These are phyloP conservation scores for Candida stauntonica DNA, from an alignment of 805 yeast genomes.

Conservation along the genomic window DNA sequence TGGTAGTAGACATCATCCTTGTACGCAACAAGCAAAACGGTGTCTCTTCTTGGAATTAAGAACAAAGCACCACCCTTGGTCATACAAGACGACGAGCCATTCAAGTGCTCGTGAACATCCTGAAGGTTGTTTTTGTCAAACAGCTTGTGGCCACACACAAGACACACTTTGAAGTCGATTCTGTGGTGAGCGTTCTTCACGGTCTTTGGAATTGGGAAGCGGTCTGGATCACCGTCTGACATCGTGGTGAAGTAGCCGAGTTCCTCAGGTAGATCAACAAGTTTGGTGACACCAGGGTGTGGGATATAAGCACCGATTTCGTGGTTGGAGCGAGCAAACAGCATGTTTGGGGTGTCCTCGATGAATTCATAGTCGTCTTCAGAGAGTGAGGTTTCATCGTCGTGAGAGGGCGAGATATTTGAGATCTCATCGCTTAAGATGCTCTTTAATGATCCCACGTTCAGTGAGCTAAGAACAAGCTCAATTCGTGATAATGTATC, in stretches of 20 bases:
- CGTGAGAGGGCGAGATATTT: too few relatives aligned
- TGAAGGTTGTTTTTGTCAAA: slow-evolving; percentile 28
- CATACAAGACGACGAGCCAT: slow-evolving; percentile 15
- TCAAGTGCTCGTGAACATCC: slow-evolving; percentile 31
- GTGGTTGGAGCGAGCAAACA: slow-evolving; percentile 1
- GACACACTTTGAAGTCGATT: slow-evolving; percentile 41
- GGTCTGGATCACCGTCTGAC: slow-evolving; percentile 4
- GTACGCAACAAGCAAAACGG: slow-evolving; percentile 25
- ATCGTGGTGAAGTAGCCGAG: slow-evolving; percentile 36
- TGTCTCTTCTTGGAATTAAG: slow-evolving; percentile 33
- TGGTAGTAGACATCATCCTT: slow-evolving; percentile 27
- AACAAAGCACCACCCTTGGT: slow-evolving; percentile 32
- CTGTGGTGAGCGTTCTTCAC: slow-evolving; percentile 22
- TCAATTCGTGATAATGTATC: slow-evolving; percentile 7
- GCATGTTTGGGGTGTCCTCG: background rate
- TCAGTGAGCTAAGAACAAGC: slow-evolving; percentile 10
- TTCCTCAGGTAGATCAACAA: slow-evolving; percentile 49
- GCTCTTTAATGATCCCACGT: slow-evolving; percentile 7
- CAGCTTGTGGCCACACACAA: slow-evolving; percentile 41
- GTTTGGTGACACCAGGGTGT: slow-evolving; percentile 50
- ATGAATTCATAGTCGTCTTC: too few relatives aligned
- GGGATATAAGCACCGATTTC: slow-evolving; percentile 8
- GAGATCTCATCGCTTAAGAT: slow-evolving; percentile 1
- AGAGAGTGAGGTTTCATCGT: too few relatives aligned
- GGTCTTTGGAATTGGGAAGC: slow-evolving; percentile 11